These are phyloP conservation scores for Microdochium paspali DNA, from an alignment of 2,329 filamentous ascomycete genomes.

Conservation along the genomic window DNA sequence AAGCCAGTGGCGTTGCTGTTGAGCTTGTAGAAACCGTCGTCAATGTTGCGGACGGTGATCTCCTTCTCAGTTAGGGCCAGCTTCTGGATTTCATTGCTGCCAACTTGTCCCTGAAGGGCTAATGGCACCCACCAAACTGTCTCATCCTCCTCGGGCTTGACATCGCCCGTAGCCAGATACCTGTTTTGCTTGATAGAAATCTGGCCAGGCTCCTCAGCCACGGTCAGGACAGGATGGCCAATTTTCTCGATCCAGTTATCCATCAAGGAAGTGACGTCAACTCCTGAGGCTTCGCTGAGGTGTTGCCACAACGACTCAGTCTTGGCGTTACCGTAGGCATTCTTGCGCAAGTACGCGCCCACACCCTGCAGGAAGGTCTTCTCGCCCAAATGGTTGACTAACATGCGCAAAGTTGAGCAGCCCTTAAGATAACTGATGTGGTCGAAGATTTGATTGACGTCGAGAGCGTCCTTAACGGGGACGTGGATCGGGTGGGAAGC, in stretches of 20 bases:
- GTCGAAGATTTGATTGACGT: conserved; percentile 97
- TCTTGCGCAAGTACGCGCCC: conserved; percentile 76
- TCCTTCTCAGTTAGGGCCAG: conserved; percentile 67
- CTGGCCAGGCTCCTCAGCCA: conserved; percentile 74
- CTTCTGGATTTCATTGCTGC: conserved; percentile 51
- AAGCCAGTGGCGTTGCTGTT: conserved; percentile 84
- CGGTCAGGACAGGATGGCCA: conserved; percentile 82
- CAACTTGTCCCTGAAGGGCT: conserved; percentile 66
- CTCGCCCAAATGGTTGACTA: conserved; percentile 80
- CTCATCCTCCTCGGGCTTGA: conserved; percentile 80
- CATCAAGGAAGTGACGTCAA: conserved; percentile 84
- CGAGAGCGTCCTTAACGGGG: conserved; percentile 82
- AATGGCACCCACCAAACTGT: conserved; percentile 96
- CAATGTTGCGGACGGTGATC: conserved; percentile 64
- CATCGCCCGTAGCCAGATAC: conserved; percentile 87
- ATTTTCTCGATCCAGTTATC: conserved; percentile 92
- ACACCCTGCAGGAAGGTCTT: conserved; percentile 88
- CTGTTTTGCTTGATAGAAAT: conserved; percentile 77
- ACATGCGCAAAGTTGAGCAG: conserved; percentile 92
- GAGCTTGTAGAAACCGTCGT: conserved; percentile 83
- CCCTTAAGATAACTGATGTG: conserved; percentile 95
- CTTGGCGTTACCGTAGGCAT: conserved; percentile 84
- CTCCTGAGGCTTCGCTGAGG: conserved; percentile 75
- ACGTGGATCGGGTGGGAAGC: conserved; percentile 96
- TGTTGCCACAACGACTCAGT: conserved; percentile 89